Conservation (phyloP, 164 flowering plant species). For the Vitis riparia region DNA sequence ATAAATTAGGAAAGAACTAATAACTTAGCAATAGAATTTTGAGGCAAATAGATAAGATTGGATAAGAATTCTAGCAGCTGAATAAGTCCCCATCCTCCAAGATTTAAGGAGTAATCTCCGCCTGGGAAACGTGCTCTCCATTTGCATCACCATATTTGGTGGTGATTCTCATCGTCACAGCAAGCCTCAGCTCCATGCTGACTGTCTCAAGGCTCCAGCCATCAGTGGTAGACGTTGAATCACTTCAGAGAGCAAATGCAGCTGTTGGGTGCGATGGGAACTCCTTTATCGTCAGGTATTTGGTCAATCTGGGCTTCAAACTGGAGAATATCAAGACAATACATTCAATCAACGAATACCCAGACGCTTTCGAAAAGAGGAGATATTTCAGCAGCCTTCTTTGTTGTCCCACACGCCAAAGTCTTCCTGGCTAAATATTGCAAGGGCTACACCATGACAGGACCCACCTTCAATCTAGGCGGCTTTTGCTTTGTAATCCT, state of each 20-base stretch:
- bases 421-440: conserved; percentile 29
- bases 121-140: no score
- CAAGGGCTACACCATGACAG: conserved; percentile 18
- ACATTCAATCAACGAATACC: conserved; percentile 17
- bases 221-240: conserved; percentile 4
- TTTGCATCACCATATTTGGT: conserved; percentile 1
- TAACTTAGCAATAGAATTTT: no score
- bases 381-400: conserved; percentile 28
- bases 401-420: conserved; percentile 24
- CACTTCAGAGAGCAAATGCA: conserved; percentile 21
- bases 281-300: conserved; percentile 16
- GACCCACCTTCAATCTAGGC: conserved; percentile 26
- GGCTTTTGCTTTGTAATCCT: conserved; percentile 34
- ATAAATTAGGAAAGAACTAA: no score
- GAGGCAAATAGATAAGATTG: no score
- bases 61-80: no score
- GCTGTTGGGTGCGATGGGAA: conserved; percentile 25
- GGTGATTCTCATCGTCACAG: conserved; percentile 19
- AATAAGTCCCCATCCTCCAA: no score
- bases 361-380: conserved; percentile 15
- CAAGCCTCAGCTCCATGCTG: conserved; percentile 15
- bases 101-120: no score
- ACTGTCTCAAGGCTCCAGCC: conserved; percentile 15
- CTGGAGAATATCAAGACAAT: conserved; percentile 15
- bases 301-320: conserved; percentile 12